Percentiles rank a stretch among this genome's conserved stretches.
Evolutionary conservation across 352 stramenopile species (phyloP).

Genomic region (Globisporangium uncinulatum): DNA sequence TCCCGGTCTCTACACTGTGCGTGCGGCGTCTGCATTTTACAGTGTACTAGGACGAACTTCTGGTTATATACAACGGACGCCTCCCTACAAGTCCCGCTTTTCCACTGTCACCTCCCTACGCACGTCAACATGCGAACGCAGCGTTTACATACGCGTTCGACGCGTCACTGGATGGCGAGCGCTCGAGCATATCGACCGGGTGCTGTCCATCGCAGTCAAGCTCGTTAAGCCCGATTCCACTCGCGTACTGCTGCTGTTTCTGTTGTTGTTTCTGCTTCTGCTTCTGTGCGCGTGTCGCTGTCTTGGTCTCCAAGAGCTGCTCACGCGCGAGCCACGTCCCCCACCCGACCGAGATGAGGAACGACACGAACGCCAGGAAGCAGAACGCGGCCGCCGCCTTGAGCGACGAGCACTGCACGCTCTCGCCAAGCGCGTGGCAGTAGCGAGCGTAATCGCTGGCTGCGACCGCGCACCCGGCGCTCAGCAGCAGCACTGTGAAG

Average conservation of each 20-base stretch:
- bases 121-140: conserved; percentile 13
- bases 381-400: conserved; percentile 41
- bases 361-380: conserved; percentile 56
- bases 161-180: conserved; percentile 14
- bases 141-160: conserved; percentile 14
- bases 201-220: neutral
- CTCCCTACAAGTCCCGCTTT: no score
- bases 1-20: neutral
- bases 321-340: conserved; percentile 34
- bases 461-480: conserved; percentile 47
- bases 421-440: conserved; percentile 31
- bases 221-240: neutral
- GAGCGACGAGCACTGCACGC: conserved; percentile 47
- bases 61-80: no score
- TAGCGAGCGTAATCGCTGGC: conserved; percentile 66
- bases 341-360: conserved; percentile 56
- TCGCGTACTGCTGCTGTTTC: no score
- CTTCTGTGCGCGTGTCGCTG: neutral
- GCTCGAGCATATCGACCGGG: conserved; percentile 14
- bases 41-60: no score
- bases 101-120: neutral
- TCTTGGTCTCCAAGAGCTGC: conserved; percentile 8
- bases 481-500: conserved; percentile 69
- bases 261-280: neutral
- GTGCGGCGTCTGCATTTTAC: no score